phyloP scores from a whole-genome alignment of 1,139 yeast species.

The Geotrichum siamense region DNA sequence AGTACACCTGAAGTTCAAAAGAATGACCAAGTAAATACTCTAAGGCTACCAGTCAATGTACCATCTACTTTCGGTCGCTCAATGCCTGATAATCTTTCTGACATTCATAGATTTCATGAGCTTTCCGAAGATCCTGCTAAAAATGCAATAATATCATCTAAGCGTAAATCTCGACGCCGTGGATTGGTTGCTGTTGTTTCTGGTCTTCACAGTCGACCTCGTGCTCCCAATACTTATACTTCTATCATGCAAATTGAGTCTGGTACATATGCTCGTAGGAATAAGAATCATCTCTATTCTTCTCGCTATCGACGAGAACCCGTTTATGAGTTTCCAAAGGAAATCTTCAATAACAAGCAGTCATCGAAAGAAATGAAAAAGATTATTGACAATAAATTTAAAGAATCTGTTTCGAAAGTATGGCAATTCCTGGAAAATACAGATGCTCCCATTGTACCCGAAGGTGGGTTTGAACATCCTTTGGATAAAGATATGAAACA shows the following conservation, averaged over 20 bases:
- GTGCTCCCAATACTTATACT: slow-evolving; percentile 6
- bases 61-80: background rate
- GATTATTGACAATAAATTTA: background rate
- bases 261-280: slow-evolving; percentile 10
- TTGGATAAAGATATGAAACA: background rate
- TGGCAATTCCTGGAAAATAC: background rate
- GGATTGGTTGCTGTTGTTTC: slow-evolving; percentile 14
- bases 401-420: slow-evolving; percentile 5
- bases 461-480: background rate
- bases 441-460: background rate
- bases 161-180: no score
- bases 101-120: background rate
- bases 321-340: slow-evolving; percentile 5
- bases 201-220: slow-evolving; percentile 11
- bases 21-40: background rate
- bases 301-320: background rate
- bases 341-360: background rate
- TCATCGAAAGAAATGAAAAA: background rate
- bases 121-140: background rate
- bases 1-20: background rate
- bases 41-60: no score
- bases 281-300: background rate
- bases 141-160: no score
- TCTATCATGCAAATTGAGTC: slow-evolving; percentile 11
- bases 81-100: background rate